phyloP scores from a whole-genome alignment of 768 basidiomycete genomes.

The Crepidotus variabilis region DNA sequence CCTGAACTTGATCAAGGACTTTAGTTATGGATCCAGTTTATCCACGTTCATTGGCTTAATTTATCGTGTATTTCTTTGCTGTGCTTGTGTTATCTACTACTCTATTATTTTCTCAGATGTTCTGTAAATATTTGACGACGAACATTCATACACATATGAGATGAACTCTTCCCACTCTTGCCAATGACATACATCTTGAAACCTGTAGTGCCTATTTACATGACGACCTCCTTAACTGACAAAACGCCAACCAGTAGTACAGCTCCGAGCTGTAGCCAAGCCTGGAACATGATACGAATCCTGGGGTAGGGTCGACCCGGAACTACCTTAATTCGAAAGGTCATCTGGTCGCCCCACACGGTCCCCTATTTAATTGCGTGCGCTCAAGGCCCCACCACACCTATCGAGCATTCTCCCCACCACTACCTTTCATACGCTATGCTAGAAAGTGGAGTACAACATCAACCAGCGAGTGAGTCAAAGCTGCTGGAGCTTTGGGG shows the following conservation, averaged over 20 bases:
- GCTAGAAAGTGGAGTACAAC: slow-evolving; percentile 21
- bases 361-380: background rate
- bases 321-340: too few species aligned
- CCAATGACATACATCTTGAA: too few species aligned
- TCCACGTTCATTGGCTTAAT: background rate
- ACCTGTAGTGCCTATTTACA: too few species aligned
- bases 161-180: too few species aligned
- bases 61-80: background rate
- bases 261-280: too few species aligned
- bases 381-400: background rate
- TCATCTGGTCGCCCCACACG: background rate
- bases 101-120: too few species aligned
- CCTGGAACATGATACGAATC: too few species aligned
- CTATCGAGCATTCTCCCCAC: slow-evolving; percentile 46
- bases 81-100: background rate
- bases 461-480: slow-evolving; percentile 46
- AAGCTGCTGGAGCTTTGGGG: background rate
- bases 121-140: too few species aligned
- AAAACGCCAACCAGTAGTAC: too few species aligned
- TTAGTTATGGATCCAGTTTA: background rate
- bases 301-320: too few species aligned
- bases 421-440: slow-evolving; percentile 19
- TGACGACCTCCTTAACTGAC: too few species aligned
- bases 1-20: slow-evolving; percentile 54
- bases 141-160: too few species aligned